Percentiles rank a stretch among this genome's conserved stretches.
These are phyloP conservation scores for Fusarium austroafricanum DNA, from an alignment of 2,329 filamentous ascomycete species.

Conservation along the genomic window DNA sequence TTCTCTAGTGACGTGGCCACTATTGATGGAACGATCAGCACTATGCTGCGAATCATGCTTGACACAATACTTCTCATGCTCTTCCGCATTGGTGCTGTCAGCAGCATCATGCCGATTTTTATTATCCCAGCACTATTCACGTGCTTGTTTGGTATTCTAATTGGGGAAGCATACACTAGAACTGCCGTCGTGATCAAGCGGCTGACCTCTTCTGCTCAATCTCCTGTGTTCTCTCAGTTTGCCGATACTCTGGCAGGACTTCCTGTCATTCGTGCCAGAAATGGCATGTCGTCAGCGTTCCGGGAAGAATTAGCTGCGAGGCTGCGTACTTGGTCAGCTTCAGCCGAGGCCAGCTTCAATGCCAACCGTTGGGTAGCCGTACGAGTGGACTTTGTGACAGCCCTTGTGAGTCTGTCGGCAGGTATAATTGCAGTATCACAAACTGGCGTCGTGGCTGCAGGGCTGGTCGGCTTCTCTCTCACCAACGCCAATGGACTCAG, in stretches of 20 bases:
- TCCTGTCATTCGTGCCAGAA: slow-evolving; percentile 63
- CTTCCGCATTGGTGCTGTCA: slow-evolving; percentile 60
- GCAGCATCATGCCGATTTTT: slow-evolving; percentile 64
- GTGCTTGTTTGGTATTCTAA: slow-evolving; percentile 58
- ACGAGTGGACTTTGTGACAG: slow-evolving; percentile 65
- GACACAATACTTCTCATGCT: slow-evolving; percentile 57
- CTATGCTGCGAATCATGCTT: slow-evolving; percentile 57
- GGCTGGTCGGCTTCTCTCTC: slow-evolving; percentile 67
- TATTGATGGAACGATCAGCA: slow-evolving; percentile 61
- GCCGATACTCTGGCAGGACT: slow-evolving; percentile 64
- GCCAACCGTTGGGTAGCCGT: slow-evolving; percentile 69
- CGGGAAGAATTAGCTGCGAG: slow-evolving; percentile 62
- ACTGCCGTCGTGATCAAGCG: slow-evolving; percentile 61
- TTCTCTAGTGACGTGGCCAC: slow-evolving; percentile 69
- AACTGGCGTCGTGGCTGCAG: slow-evolving; percentile 60
- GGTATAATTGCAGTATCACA: slow-evolving; percentile 65
- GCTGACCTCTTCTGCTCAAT: slow-evolving; percentile 59
- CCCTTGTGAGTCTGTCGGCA: slow-evolving; percentile 62
- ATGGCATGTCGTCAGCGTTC: slow-evolving; percentile 61
- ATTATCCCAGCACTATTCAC: slow-evolving; percentile 60
- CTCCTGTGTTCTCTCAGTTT: slow-evolving; percentile 68
- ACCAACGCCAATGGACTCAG: slow-evolving; percentile 67
- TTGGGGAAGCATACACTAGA: slow-evolving; percentile 64
- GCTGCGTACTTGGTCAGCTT: slow-evolving; percentile 59
- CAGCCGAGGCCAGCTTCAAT: slow-evolving; percentile 64